Base-by-base conservation (phyloP, 306 rosid genomes). In the Glycyrrhiza uralensis region DNA sequence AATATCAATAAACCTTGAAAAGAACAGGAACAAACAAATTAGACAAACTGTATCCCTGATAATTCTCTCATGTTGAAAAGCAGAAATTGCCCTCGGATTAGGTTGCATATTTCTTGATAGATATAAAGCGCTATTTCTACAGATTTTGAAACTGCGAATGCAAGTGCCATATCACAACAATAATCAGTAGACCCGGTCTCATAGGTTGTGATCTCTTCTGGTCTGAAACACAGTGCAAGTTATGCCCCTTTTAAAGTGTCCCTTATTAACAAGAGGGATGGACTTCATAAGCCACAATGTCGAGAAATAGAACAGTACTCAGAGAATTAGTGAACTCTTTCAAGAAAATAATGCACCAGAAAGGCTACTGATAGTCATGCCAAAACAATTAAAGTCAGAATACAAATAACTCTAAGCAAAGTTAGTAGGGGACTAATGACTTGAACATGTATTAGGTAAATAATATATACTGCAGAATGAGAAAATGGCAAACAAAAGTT, bases 1-100 rank as follows among this genome's bases (percentile, higher is more conserved):
- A 18, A 91, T 75, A 38, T 91, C 91, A 35, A 94, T 69, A 79
- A 89, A 94, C 96, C 95, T 91, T 60, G 13, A 70, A 70, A 55
- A 64, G 4, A 74, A 71, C 75, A 70, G 22, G 18, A 68, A 76
- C 32, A 41, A 75, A 74, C 52, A 62, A 66, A 70, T 70, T 73
- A 72, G 63, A 38, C 36, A 57, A 50, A 56, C 19, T 4, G 15
- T 13, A 54, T 11, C 28, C 36, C 39, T 14, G 35, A 52, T 24
- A 59, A 69, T 41, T 76, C 61, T 10, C 44, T n/a, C 7, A 50
- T 17, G 18, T 22, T 60, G 79, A 12, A 56, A 41, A 57, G 72
- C 57, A 72, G 45, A 61, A 23, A 36, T 51, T 20, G 7, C 6
- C 14, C 33, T 63, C 69, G 11, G 20, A 56, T 39, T 15, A 51